Base-by-base conservation (phyloP, 495 filamentous ascomycete species). In the Penicillium bovifimosum region DNA sequence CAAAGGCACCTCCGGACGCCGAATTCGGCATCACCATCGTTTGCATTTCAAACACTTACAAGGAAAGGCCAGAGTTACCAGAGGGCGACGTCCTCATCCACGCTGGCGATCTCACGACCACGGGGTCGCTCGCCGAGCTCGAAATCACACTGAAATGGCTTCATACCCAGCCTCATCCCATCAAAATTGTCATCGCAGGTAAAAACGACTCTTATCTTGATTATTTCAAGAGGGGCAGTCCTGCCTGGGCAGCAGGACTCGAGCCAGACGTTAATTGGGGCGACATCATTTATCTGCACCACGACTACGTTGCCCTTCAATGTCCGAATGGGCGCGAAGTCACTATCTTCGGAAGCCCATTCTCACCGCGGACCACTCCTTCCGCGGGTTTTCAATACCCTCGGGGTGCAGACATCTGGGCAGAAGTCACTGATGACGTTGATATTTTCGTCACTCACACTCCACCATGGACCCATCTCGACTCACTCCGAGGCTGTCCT, bases 391-490 rank as follows among this genome's bases (percentile, higher is more conserved):
- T 45, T 1, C 42, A 45, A 11, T 45, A 45, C 17, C 4, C 27
- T 17, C 0, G 2, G 0, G 9, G 13, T 14, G 27, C 32, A 10
- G 18, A 32, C 27, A 17, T 45, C 27, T 45, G 42, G 42, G 27
- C 16, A 16, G 16, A 17, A 16, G 13, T 32, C 10, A n/a, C 14
- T n/a, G 14, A n/a, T 9, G 11, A 11, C 3, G 6, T 45, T 8
- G 42, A 45, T 16, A 33, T 45, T 11, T 28, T 45, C 42, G 32
- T 45, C 29, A 45, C 42, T 11, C 42, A 45, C n/a, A 32, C 42
- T 7, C 42, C 42, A n/a, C 42, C 42, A 32, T 45, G 33, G 16
- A 18, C 27, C 11, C 42, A 45, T 16, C 29, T 17, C 5, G 42
- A 45, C 17, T 14, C 29, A 11, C 14, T 16, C 9, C 1, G 3